Base-by-base conservation (phyloP, 805 yeast species). In the Vanderwaltozyma verrucispora region DNA sequence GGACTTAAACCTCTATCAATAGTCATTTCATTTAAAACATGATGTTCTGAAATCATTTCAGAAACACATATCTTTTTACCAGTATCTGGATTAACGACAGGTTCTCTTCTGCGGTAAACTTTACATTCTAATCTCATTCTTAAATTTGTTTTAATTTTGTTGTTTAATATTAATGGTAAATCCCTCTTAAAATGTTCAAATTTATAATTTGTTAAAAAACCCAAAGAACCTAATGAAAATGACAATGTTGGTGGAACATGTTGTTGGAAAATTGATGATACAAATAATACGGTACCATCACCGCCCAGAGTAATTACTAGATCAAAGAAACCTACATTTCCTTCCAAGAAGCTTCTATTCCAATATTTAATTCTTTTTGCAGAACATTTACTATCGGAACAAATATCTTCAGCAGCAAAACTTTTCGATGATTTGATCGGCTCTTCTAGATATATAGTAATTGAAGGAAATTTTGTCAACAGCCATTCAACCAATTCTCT, bases 1-100 rank as follows among this genome's bases (percentile, higher is more conserved):
- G 97, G 95, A 24, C 88, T 80, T 3, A 96, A 95, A 0, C 97
- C 97, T 35, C 97, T 68, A 54, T 88, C 96, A 20, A 89, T 77
- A 0, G 92, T 94, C 40, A 89, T 63, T 57, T 88, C 97, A 56
- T 88, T 88, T 43, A 89, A 66, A 3, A 86, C 94, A 54, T 86
- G 94, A 51, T 82, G 67, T 40, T 69, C 72, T 11, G 83, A 80
- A 21, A 55, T 54, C 31, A 62, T 43, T 19, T 60, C 49, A n/a
- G 46, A 39, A 8, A 46, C 44, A 15, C 42, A 42, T 63, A 43
- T 60, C 57, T 40, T 60, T 42, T 71, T 64, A 48, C 72, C 72
- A 30, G 73, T 67, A n/a, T 67, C 57, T 50, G 65, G 55, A 52
- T 57, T 49, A 9, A 37, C 40, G 33, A 44, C 47, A 65, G 67